phyloP scores from a whole-genome alignment of 2,329 filamentous ascomycete genomes.

The Waltergamsia citrina region DNA sequence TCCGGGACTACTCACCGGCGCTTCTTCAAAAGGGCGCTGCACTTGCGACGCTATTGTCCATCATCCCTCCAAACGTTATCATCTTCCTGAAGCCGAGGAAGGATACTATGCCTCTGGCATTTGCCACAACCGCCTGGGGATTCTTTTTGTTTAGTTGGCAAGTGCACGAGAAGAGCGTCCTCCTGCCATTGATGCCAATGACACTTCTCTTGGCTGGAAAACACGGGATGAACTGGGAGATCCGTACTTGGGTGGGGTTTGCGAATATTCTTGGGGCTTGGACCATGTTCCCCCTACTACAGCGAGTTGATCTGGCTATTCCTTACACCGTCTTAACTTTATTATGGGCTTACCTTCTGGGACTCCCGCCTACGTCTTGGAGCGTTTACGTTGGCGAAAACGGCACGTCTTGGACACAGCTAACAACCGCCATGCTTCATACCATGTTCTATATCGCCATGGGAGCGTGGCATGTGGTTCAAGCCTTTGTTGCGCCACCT shows the following conservation, averaged over 20 bases:
- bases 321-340: slow-evolving; percentile 80
- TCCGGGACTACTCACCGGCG: slow-evolving; percentile 61
- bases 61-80: slow-evolving; percentile 69
- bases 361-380: slow-evolving; percentile 69
- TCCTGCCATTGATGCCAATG: slow-evolving; percentile 89
- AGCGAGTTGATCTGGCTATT: slow-evolving; percentile 71
- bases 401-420: slow-evolving; percentile 20
- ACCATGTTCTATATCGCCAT: slow-evolving; percentile 67
- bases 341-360: slow-evolving; percentile 86
- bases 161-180: slow-evolving; percentile 94
- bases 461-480: slow-evolving; percentile 70
- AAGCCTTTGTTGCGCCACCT: slow-evolving; percentile 61
- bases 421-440: slow-evolving; percentile 62
- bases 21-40: slow-evolving; percentile 71
- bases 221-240: slow-evolving; percentile 66
- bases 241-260: slow-evolving; percentile 88
- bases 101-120: slow-evolving; percentile 66
- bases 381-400: slow-evolving; percentile 52
- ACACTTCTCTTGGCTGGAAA: slow-evolving; percentile 74
- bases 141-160: slow-evolving; percentile 98
- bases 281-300: slow-evolving; percentile 89
- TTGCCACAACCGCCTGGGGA: slow-evolving; percentile 83
- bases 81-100: slow-evolving; percentile 72
- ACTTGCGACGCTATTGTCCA: slow-evolving; percentile 62
- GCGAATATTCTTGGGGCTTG: slow-evolving; percentile 82